A percentile compares a stretch with the other conserved stretches of the same genome.
phyloP scores from a whole-genome alignment of 257 asterid genomes.

The Capsicum baccatum region DNA sequence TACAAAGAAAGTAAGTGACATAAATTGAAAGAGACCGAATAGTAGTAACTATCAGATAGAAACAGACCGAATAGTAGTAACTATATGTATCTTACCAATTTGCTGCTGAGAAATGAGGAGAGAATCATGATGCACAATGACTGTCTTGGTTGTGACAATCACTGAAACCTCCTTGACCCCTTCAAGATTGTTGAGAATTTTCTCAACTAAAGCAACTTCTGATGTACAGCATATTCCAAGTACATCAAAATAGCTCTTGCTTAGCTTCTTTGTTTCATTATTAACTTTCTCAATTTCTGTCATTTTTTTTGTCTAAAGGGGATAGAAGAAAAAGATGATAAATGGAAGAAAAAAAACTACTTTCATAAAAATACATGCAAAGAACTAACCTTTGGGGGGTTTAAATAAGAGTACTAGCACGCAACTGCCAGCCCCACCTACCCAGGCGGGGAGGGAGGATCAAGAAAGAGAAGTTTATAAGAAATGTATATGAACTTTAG shows the following conservation, averaged over 20 bases:
- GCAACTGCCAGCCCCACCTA: not conserved
- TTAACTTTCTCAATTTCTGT: not conserved
- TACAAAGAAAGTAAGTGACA: not conserved
- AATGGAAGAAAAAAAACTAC: too few species aligned
- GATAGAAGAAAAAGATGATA: too few species aligned
- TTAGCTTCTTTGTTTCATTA: not conserved
- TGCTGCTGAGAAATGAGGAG: constrained; percentile 58
- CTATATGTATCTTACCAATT: constrained; percentile 51
- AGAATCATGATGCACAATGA: constrained; percentile 68
- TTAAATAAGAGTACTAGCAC: too few species aligned
- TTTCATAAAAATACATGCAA: too few species aligned
- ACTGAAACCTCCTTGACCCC: constrained; percentile 75
- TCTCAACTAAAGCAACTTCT: constrained; percentile 61
- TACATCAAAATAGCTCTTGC: constrained; percentile 83
- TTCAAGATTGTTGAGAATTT: constrained; percentile 57
- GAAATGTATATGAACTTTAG: not conserved
- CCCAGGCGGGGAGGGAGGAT: too few species aligned
- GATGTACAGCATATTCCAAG: constrained; percentile 81
- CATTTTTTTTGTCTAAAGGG: not conserved
- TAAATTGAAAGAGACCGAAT: not conserved
- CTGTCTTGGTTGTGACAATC: constrained; percentile 63
- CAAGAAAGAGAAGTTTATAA: constrained; percentile 15
- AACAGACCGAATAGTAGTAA: not conserved
- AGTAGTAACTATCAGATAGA: not conserved
- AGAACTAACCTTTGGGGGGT: too few species aligned